These are phyloP conservation scores for Sordaria brevicollis DNA, from an alignment of 495 filamentous ascomycete genomes.

Conservation along the genomic window DNA sequence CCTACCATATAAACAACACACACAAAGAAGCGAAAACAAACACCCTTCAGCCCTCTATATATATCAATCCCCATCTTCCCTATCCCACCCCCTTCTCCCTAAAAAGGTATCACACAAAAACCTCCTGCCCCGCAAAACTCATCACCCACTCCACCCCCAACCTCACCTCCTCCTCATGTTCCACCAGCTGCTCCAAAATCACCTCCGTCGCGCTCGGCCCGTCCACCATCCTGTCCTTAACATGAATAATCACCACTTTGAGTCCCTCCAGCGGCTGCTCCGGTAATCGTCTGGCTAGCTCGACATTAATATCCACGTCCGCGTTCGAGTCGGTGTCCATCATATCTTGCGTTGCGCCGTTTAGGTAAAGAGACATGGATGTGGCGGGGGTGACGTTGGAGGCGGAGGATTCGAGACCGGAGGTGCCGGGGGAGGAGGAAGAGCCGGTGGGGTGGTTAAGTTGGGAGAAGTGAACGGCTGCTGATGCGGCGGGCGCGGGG, in stretches of 20 bases:
- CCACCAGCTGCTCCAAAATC: constrained; percentile 57
- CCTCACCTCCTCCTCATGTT: constrained; percentile 46
- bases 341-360: not conserved
- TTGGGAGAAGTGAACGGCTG: not conserved
- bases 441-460: not conserved
- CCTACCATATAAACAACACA: too few species aligned
- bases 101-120: constrained; percentile 18
- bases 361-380: not conserved
- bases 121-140: constrained; percentile 42
- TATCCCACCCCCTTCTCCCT: not conserved
- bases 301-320: not conserved
- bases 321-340: not conserved
- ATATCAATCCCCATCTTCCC: too few species aligned
- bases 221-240: constrained; percentile 64
- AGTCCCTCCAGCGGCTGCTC: constrained; percentile 34
- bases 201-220: constrained; percentile 49
- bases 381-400: not conserved
- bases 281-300: not conserved
- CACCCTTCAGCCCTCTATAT: too few species aligned
- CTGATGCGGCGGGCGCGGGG: not conserved
- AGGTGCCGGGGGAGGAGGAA: not conserved
- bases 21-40: too few species aligned
- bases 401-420: not conserved
- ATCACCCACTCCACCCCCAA: constrained; percentile 76
- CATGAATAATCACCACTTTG: constrained; percentile 66